phyloP scores from a whole-genome alignment of 163 green algal genomes.

The Trebouxia gelatinosa region DNA sequence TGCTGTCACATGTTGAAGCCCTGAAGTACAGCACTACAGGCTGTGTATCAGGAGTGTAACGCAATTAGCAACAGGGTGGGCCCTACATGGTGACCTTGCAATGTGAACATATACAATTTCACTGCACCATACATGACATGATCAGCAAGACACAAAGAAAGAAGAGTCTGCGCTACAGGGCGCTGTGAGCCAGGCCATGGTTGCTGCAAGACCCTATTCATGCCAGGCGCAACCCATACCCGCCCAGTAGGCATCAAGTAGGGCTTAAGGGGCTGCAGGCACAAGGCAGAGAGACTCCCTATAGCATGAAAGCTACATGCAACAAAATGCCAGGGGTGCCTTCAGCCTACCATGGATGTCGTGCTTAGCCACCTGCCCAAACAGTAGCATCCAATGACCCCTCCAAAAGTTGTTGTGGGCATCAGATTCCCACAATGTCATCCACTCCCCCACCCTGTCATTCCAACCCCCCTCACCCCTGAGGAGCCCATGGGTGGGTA shows the following conservation, averaged over 20 bases:
- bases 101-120: too few species aligned
- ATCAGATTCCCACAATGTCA: slow-evolving; percentile 54
- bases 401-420: slow-evolving; percentile 65
- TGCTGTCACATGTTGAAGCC: too few species aligned
- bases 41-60: too few species aligned
- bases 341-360: slow-evolving; percentile 52
- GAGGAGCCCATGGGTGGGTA: slow-evolving; percentile 55
- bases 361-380: slow-evolving; percentile 73
- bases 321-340: not conserved
- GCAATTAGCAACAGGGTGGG: too few species aligned
- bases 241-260: not conserved
- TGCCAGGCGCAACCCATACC: not conserved
- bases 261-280: not conserved
- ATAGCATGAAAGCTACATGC: not conserved
- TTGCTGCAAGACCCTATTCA: not conserved
- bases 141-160: too few species aligned
- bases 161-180: too few species aligned
- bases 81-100: too few species aligned
- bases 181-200: not conserved
- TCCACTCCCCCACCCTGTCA: slow-evolving; percentile 58
- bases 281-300: not conserved
- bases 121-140: too few species aligned
- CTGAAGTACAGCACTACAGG: too few species aligned
- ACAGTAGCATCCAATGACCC: slow-evolving; percentile 60
- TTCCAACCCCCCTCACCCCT: slow-evolving; percentile 42